Percentiles rank a stretch among this genome's conserved stretches.
phyloP scores from a whole-genome alignment of 2,329 filamentous ascomycete genomes.

The Paraphaeosphaeria sporulosa region DNA sequence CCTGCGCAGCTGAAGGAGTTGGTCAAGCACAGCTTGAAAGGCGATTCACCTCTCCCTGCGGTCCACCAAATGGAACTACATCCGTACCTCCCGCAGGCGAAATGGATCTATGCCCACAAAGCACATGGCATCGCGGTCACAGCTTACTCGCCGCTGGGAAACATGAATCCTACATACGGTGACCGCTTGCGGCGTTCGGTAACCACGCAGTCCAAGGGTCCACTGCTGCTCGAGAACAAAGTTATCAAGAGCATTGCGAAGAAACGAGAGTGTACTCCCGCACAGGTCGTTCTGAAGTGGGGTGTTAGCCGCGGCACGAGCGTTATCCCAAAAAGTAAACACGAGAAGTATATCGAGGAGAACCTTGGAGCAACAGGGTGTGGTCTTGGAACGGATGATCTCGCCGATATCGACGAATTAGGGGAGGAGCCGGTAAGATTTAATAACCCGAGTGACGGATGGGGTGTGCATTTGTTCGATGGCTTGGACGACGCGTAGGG shows the following conservation, averaged over 20 bases:
- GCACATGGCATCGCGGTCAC: slow-evolving; percentile 22
- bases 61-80: slow-evolving; percentile 30
- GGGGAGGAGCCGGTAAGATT: slow-evolving; percentile 49
- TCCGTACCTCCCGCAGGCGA: slow-evolving; percentile 20
- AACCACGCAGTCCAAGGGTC: slow-evolving; percentile 51
- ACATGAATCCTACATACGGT: slow-evolving; percentile 25
- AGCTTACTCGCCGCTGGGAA: slow-evolving; percentile 25
- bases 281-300: slow-evolving; percentile 85
- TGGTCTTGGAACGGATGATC: slow-evolving; percentile 49
- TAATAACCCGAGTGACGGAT: slow-evolving; percentile 52
- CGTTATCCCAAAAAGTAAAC: slow-evolving; percentile 37
- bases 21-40: slow-evolving; percentile 51
- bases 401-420: slow-evolving; percentile 39
- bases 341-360: slow-evolving; percentile 53
- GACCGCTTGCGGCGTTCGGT: slow-evolving; percentile 16
- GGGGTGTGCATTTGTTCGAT: slow-evolving; percentile 52
- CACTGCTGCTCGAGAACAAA: slow-evolving; percentile 43
- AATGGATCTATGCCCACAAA: slow-evolving; percentile 19
- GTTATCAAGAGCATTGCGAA: slow-evolving; percentile 72
- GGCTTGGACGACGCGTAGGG: slow-evolving; percentile 47
- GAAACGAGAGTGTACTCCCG: slow-evolving; percentile 68
- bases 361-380: slow-evolving; percentile 52
- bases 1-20: slow-evolving; percentile 55
- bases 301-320: slow-evolving; percentile 67
- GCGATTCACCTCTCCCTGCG: slow-evolving; percentile 11